Evolutionary conservation across 352 stramenopile genomes (phyloP), one percentile per base, ranked within the genome.

Genomic region (Pythium volutum): DNA sequence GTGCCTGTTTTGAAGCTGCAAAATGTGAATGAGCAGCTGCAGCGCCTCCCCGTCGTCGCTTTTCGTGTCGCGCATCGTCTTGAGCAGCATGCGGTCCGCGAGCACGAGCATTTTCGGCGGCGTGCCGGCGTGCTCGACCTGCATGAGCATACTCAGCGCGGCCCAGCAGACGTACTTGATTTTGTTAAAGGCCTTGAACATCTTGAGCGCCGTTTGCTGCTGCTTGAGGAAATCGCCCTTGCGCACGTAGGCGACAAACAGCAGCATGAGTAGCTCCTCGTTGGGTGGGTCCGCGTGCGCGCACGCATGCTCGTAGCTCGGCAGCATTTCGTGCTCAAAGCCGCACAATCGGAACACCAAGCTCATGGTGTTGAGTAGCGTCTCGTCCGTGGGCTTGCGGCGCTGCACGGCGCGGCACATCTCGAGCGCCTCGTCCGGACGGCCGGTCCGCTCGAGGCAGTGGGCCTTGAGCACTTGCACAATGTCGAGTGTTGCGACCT

Each of bases 191-290:
- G 76, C 66, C 66, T 91, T 91, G 66, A 86, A 91, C 79, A 95
- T 90, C 64, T 93, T 93, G 59, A 93, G 76, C 55, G 83, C 85
- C 16, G 84, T 92, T 59, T 95, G 85, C 71, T 95, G 85, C 66
- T 95, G 85, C 74, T 95, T 91, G 59, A 92, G 78, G 51, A 90
- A 89, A 49, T 76, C 78, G 5, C 81, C 73, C 33, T 77, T 70
- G 10, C 79, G 73, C 34, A 70, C 78, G 57, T 93, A 95, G 16
- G 70, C 71, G 53, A 81, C 71, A 58, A 95, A 95, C 22, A 93
- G 73, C 74, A 76, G 76, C 64, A 77, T 63, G 50, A 75, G 83
- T 25, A 92, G 75, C 59, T 95, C 85, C 53, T 95, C 79, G 47
- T 76, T 88, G 22, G 80, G 78, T 38, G 74, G 75, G 2, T 62